Percentiles rank a stretch among this genome's conserved stretches.
phyloP scores from a whole-genome alignment of 2,329 filamentous ascomycete species.

The Tolypocladium inflatum region DNA sequence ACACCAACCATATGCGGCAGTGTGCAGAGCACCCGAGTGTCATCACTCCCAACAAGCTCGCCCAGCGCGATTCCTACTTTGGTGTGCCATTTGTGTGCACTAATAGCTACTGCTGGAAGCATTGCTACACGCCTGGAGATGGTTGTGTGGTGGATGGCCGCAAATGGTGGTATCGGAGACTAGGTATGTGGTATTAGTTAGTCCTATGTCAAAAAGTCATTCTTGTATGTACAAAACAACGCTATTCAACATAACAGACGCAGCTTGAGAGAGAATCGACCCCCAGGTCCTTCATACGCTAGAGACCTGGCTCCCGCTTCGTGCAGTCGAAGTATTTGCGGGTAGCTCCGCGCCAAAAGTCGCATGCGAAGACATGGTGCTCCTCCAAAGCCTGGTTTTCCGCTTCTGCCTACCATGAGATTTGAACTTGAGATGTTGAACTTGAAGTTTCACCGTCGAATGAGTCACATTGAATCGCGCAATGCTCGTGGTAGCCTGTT shows the following conservation, averaged over 20 bases:
- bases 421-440: no score
- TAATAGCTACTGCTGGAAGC: not conserved
- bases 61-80: not conserved
- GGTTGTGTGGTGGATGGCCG: not conserved
- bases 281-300: no score
- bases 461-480: no score
- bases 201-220: not conserved
- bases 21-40: not conserved
- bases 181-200: not conserved
- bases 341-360: no score
- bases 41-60: not conserved
- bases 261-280: not conserved
- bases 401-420: no score
- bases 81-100: not conserved
- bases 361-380: not conserved
- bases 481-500: no score
- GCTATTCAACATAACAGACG: no score
- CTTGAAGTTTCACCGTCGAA: no score
- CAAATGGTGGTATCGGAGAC: not conserved
- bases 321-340: not conserved
- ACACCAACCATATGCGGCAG: not conserved
- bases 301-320: no score
- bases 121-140: not conserved
- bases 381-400: not conserved
- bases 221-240: not conserved